Evolutionary conservation across 805 yeast species (phyloP).

Genomic region (Saccharomycopsis olivae): DNA sequence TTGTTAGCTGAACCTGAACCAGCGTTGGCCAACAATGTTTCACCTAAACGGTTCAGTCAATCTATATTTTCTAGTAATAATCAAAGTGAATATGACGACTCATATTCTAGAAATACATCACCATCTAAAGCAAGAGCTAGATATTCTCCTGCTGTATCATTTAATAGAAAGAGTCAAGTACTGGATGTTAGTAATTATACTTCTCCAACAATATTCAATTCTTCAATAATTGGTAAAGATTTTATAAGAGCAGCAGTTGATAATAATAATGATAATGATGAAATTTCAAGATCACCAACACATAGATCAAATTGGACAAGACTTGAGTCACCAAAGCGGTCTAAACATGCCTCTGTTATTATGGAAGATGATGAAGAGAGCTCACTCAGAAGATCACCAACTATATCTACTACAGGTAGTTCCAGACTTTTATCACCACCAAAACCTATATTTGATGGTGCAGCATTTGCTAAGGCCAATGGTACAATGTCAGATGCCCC

Average conservation of each 20-base stretch:
- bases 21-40: constrained; percentile 8
- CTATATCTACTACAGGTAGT: constrained; percentile 25
- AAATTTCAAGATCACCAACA: constrained; percentile 27
- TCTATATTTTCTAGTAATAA: constrained; percentile 1
- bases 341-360: constrained; percentile 37
- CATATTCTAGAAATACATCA: constrained; percentile 1
- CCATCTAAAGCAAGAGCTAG: constrained; percentile 20
- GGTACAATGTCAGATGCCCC: constrained; percentile 14
- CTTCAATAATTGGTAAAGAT: constrained; percentile 30
- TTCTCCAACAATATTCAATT: constrained; percentile 32
- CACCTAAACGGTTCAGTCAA: constrained; percentile 13
- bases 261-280: constrained; percentile 23
- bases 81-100: background rate
- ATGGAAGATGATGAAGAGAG: constrained; percentile 33
- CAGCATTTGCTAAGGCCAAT: constrained; percentile 49
- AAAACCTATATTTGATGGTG: constrained; percentile 54
- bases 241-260: constrained; percentile 27
- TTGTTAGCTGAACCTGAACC: constrained; percentile 14
- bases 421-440: constrained; percentile 46
- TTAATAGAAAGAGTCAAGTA: constrained; percentile 24
- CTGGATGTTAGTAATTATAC: constrained; percentile 21
- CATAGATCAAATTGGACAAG: constrained; percentile 60
- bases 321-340: constrained; percentile 63
- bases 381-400: constrained; percentile 19
- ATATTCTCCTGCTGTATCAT: constrained; percentile 35